These are phyloP conservation scores for Fusarium falciforme DNA, from an alignment of 2,329 filamentous ascomycete species.

Conservation along the genomic window DNA sequence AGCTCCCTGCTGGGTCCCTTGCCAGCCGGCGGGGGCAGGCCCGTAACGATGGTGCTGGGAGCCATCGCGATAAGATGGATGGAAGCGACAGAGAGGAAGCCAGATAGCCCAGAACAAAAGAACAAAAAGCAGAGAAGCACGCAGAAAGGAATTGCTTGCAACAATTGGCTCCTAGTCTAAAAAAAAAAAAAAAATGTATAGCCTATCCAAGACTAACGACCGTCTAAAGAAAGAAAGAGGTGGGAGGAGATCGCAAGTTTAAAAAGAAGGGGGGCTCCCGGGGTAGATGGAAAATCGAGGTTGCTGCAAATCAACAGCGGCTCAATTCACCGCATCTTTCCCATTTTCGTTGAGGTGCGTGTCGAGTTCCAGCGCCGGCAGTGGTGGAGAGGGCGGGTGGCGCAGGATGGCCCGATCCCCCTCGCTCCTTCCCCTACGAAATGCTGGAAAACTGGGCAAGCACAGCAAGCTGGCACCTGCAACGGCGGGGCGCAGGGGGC, in stretches of 20 bases:
- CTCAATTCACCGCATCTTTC: slow-evolving; percentile 43
- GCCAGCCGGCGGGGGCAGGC: slow-evolving; percentile 29
- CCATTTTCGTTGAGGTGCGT: slow-evolving; percentile 6
- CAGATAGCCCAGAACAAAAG: neutral
- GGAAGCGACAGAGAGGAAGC: neutral
- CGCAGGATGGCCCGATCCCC: slow-evolving; percentile 26
- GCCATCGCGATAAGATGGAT: slow-evolving; percentile 11
- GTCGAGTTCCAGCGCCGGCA: slow-evolving; percentile 21
- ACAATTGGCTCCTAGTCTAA: slow-evolving; percentile 2
- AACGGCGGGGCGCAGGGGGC: neutral
- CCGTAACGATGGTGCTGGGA: slow-evolving; percentile 32
- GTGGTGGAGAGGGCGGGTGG: slow-evolving; percentile 14
- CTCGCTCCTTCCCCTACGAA: neutral
- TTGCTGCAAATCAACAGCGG: slow-evolving; percentile 15
- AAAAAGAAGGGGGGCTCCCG: slow-evolving; percentile 9
- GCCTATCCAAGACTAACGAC: neutral
- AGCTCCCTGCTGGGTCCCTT: slow-evolving; percentile 42
- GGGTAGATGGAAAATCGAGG: neutral
- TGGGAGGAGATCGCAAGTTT: slow-evolving; percentile 1
- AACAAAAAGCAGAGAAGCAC: neutral
- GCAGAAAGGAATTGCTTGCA: slow-evolving; percentile 2
- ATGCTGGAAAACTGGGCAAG: neutral
- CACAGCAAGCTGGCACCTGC: neutral
- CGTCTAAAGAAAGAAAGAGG: neutral
- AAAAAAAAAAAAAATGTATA: neutral